Base-by-base conservation (phyloP, 1,284 basidiomycete genomes). In the Cutaneotrichosporon dermatis region DNA sequence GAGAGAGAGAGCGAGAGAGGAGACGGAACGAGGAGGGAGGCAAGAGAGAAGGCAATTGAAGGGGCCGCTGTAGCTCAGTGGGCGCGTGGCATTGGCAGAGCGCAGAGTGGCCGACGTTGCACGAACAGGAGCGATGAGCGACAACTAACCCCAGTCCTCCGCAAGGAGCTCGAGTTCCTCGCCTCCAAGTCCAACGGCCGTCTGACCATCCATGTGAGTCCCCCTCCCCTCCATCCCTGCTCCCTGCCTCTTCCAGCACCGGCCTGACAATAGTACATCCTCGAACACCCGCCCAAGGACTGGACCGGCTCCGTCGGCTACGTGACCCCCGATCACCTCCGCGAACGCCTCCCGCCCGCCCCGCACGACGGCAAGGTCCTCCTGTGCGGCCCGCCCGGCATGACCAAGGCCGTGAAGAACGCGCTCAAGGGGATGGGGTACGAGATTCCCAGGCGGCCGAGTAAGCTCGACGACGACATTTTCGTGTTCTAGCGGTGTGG, bases 241-340 rank as follows among this genome's bases (percentile, higher is more conserved):
- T 25, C 25, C 2, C 25, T 25, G 4, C 6, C 34, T 34, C 7
- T 2, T 16, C n/a, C 40, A n/a, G n/a, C n/a, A n/a, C 39, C 9
- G 2, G 1, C 2, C 39, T 65, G 45, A 60, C 54, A 10, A 3
- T 52, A 74, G 69, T 94, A 95, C 78, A 90, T 95, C 58, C 85
- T 99, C 70, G 96, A 99, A 83, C 92, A 92, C 80, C 86, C 93
- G 5, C 92, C 94, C 11, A 80, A 83, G 46, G 83, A 79, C 66
- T 99, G 95, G 95, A 84, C 82, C 15, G 90, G 90, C 51, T 93
- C 92, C 62, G 84, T 87, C 56, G 95, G 95, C 46, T 99, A 96
- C 72, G 89, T 99, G 57, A 86, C 87, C 67, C 91, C 90, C 80
- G 92, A 94, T n/a, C 92, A 95, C 73, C 92, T 99, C 72, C 82